These are phyloP conservation scores for Ulvella scutata DNA, from an alignment of 139 green algal species.

Conservation along the genomic window DNA sequence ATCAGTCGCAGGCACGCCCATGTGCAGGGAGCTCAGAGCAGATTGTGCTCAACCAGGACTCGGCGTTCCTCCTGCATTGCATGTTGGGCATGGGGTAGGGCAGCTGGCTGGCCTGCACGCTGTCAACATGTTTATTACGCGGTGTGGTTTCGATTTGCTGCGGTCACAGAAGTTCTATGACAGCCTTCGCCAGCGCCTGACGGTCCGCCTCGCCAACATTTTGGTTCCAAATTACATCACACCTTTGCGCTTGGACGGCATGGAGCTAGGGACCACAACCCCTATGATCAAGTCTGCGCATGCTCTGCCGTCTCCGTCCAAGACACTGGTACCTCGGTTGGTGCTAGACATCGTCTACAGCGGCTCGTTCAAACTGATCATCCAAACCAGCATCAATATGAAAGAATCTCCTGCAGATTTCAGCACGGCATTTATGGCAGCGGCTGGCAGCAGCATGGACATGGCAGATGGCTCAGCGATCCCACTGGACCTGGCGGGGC, in stretches of 20 bases:
- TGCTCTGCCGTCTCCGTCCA: neutral
- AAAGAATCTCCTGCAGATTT: neutral
- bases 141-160: slow-evolving; percentile 13
- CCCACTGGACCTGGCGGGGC: neutral
- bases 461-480: neutral
- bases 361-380: neutral
- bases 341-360: slow-evolving; percentile 1
- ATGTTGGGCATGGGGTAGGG: neutral
- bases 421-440: neutral
- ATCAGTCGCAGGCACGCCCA: no score
- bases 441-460: neutral
- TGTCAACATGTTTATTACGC: slow-evolving; percentile 16
- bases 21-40: no score
- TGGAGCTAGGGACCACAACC: neutral
- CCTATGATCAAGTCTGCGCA: neutral
- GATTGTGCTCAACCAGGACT: no score
- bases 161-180: slow-evolving; percentile 5
- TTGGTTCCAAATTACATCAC: neutral
- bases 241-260: neutral
- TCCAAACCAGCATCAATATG: slow-evolving; percentile 1
- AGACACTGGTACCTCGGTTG: neutral
- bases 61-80: neutral
- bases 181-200: neutral
- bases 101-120: slow-evolving; percentile 5
- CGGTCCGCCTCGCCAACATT: neutral